phyloP scores from a whole-genome alignment of 768 basidiomycete genomes.

The Phlebiopsis gigantea region DNA sequence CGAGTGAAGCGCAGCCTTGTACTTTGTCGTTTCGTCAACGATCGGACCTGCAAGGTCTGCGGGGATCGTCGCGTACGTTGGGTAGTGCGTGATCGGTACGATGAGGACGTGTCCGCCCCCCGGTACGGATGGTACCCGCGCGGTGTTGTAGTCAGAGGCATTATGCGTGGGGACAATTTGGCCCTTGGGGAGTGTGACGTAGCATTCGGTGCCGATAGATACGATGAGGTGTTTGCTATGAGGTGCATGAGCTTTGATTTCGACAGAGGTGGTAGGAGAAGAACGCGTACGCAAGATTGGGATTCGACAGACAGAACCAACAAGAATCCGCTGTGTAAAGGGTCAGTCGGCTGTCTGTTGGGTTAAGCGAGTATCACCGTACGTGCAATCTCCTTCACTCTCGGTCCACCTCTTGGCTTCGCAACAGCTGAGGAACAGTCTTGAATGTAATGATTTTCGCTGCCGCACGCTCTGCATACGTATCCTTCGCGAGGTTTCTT shows the following conservation, averaged over 20 bases:
- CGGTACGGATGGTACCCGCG: constrained; percentile 50
- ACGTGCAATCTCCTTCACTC: constrained; percentile 78
- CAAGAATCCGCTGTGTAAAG: constrained; percentile 73
- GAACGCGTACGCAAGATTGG: constrained; percentile 74
- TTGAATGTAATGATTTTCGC: constrained; percentile 77
- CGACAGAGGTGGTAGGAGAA: background rate
- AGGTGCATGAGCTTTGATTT: background rate
- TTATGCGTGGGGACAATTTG: constrained; percentile 84
- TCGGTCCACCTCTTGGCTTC: constrained; percentile 28
- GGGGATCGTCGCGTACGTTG: constrained; percentile 80
- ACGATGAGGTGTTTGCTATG: constrained; percentile 96
- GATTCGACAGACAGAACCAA: constrained; percentile 98
- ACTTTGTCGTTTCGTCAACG: constrained; percentile 77
- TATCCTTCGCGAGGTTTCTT: constrained; percentile 82
- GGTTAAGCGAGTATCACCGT: constrained; percentile 31
- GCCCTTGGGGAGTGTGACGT: constrained; percentile 94
- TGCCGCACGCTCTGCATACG: constrained; percentile 87
- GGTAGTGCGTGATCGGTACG: constrained; percentile 90
- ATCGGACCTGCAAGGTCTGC: constrained; percentile 71
- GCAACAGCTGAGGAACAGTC: constrained; percentile 77
- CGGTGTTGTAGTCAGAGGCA: constrained; percentile 34
- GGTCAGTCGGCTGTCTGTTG: no score
- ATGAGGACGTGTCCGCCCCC: constrained; percentile 96
- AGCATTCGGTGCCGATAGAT: constrained; percentile 89
- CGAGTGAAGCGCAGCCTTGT: constrained; percentile 68